Conservation (phyloP, 2,329 filamentous ascomycete genomes). For the Colletotrichum sp. region DNA sequence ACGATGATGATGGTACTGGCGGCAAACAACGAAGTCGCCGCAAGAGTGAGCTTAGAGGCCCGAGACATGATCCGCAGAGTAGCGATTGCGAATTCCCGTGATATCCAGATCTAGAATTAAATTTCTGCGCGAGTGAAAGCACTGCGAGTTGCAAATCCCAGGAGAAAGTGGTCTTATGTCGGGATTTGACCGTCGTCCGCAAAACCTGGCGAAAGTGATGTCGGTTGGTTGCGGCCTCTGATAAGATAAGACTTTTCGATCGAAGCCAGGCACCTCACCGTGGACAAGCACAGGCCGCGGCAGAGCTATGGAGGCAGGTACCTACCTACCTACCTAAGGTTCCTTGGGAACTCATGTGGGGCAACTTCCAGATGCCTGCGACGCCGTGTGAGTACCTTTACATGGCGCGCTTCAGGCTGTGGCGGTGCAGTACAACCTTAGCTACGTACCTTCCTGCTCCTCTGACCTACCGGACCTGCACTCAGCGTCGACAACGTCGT, state of each 20-base stretch:
- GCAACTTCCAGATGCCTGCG: neutral
- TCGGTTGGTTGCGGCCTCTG: neutral
- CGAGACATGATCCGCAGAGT: constrained; percentile 72
- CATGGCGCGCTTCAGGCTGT: neutral
- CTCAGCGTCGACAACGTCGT: neutral
- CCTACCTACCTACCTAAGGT: no score
- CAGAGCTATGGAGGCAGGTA: neutral
- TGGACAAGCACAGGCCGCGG: neutral
- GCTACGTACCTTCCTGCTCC: neutral
- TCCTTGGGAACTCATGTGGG: neutral
- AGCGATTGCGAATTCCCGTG: neutral
- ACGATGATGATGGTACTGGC: constrained; percentile 82
- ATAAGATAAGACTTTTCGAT: neutral
- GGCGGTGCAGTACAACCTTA: neutral
- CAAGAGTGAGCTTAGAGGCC: constrained; percentile 85
- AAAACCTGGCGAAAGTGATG: neutral
- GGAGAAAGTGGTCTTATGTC: neutral
- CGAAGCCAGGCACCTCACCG: neutral
- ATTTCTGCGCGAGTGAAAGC: neutral
- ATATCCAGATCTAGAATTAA: neutral
- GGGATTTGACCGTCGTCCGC: neutral
- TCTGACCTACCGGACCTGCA: neutral
- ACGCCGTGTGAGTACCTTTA: neutral
- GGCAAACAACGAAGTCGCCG: constrained; percentile 78
- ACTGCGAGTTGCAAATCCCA: neutral